A percentile compares a stretch with the other conserved stretches of the same genome.
These are phyloP conservation scores for Yamadazyma olivae DNA, from an alignment of 805 yeast species.

Conservation along the genomic window DNA sequence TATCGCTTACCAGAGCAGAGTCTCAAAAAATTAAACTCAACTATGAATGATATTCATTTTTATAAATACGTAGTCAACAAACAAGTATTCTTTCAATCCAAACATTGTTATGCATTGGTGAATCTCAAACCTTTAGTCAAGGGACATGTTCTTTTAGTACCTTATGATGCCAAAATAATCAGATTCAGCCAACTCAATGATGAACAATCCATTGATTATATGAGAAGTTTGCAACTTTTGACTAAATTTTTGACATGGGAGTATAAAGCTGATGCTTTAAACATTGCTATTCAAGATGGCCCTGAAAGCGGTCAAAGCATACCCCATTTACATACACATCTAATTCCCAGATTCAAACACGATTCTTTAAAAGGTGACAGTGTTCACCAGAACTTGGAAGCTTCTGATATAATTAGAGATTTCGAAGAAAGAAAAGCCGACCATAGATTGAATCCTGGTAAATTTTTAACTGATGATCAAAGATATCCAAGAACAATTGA, in stretches of 20 bases:
- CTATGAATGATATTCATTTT: slow-evolving; percentile 39
- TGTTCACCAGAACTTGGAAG: slow-evolving; percentile 65
- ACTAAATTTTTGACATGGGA: slow-evolving; percentile 61
- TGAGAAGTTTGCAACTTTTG: slow-evolving; percentile 68
- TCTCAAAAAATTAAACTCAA: too few species aligned
- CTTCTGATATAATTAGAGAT: slow-evolving; percentile 42
- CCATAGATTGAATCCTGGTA: slow-evolving; percentile 28
- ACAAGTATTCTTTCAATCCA: slow-evolving; percentile 59
- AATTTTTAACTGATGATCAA: slow-evolving; percentile 39
- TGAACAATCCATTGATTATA: slow-evolving; percentile 77
- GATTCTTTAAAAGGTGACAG: slow-evolving; percentile 61
- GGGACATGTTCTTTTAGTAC: slow-evolving; percentile 91
- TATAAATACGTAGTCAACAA: slow-evolving; percentile 52
- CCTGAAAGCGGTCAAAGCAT: slow-evolving; percentile 95
- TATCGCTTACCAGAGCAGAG: too few species aligned
- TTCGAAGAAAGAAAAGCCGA: slow-evolving; percentile 23
- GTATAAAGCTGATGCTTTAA: slow-evolving; percentile 79
- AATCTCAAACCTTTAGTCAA: slow-evolving; percentile 90
- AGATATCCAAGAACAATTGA: slow-evolving; percentile 57
- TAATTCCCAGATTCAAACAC: slow-evolving; percentile 75
- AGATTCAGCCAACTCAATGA: slow-evolving; percentile 66
- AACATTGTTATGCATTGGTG: slow-evolving; percentile 77
- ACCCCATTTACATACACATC: slow-evolving; percentile 91
- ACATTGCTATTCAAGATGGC: slow-evolving; percentile 95
- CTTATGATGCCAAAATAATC: slow-evolving; percentile 58